Conservation (phyloP, 768 basidiomycete genomes). For the Leccinum imitatum region DNA sequence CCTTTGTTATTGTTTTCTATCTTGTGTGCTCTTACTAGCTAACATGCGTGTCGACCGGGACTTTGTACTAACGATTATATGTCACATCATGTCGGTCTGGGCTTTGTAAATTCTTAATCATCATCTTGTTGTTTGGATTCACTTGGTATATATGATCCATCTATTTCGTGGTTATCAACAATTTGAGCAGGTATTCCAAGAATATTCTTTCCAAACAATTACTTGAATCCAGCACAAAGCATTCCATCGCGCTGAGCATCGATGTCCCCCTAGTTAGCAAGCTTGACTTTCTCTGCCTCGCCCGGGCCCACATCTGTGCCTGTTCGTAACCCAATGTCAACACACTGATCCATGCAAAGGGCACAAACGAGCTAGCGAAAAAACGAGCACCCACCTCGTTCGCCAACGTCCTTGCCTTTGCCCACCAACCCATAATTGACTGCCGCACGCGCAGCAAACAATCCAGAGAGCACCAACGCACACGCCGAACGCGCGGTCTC, state of each 20-base stretch:
- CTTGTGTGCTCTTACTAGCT: too few relatives aligned
- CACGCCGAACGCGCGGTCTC: slow-evolving; percentile 72
- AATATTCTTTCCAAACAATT: slow-evolving; percentile 9
- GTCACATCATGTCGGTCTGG: neutral
- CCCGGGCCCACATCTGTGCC: slow-evolving; percentile 16
- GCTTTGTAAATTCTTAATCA: slow-evolving; percentile 15
- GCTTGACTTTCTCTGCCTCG: neutral
- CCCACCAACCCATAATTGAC: slow-evolving; percentile 52
- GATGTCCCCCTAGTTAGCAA: neutral
- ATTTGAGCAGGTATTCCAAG: neutral
- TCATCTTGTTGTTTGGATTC: too few relatives aligned
- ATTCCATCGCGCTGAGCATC: slow-evolving; percentile 11
- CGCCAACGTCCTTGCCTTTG: slow-evolving; percentile 11
- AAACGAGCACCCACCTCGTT: slow-evolving; percentile 15
- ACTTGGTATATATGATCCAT: too few relatives aligned
- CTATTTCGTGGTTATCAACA: slow-evolving; percentile 1
- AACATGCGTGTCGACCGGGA: too few relatives aligned
- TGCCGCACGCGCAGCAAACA: slow-evolving; percentile 65
- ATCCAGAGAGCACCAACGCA: slow-evolving; percentile 55
- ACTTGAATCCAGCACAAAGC: neutral
- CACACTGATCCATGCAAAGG: neutral
- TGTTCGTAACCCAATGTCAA: neutral
- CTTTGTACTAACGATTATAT: too few relatives aligned
- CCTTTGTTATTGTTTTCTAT: too few relatives aligned
- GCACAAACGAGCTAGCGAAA: too few relatives aligned